A percentile compares a stretch with the other conserved stretches of the same genome.
These are phyloP conservation scores for Eucalyptus globulus DNA, from an alignment of 345 rosid species.

Conservation along the genomic window DNA sequence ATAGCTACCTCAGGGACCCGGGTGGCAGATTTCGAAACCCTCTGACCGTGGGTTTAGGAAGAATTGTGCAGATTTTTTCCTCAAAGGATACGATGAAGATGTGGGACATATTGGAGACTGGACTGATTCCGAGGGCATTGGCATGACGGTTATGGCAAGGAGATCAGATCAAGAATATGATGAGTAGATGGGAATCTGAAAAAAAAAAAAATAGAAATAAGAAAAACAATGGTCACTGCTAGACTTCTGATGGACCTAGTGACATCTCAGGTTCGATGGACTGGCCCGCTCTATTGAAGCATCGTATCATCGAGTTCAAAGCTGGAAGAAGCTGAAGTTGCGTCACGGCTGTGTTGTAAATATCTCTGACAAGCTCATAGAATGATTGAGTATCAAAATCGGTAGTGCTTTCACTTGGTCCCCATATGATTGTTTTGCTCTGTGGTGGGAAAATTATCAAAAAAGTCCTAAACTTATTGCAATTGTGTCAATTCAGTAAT, in stretches of 20 bases:
- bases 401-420: background rate
- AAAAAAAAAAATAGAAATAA: background rate
- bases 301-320: background rate
- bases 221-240: background rate
- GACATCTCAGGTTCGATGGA: background rate
- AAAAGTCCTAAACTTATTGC: accelerated
- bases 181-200: background rate
- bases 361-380: background rate
- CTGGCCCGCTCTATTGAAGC: background rate
- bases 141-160: too few relatives aligned
- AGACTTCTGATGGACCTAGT: background rate
- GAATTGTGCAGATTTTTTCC: too few relatives aligned
- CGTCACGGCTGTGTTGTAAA: background rate
- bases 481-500: accelerated
- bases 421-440: background rate
- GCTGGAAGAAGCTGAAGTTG: background rate
- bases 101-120: too few relatives aligned
- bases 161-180: too few relatives aligned
- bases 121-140: too few relatives aligned
- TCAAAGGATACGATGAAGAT: too few relatives aligned
- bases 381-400: background rate
- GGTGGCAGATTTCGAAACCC: background rate
- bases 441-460: background rate
- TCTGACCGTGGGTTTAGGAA: too few relatives aligned
- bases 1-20: conserved; percentile 73